Evolutionary conservation across 2,329 filamentous ascomycete species (phyloP).

Genomic region (Leptographium radiaticola): DNA sequence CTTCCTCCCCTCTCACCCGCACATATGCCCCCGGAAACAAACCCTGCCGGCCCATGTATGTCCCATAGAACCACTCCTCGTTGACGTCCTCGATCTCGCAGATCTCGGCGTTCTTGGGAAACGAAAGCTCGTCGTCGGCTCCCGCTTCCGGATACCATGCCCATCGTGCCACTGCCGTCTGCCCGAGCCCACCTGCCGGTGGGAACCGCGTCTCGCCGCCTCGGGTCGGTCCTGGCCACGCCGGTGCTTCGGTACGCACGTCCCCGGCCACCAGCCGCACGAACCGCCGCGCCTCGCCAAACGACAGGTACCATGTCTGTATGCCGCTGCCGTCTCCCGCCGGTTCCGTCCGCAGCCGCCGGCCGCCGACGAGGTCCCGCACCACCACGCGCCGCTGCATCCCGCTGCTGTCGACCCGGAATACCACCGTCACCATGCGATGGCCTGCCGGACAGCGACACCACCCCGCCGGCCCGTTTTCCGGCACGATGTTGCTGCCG

Average conservation of each 20-base stretch:
- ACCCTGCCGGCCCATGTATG: slow-evolving; percentile 68
- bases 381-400: slow-evolving; percentile 57
- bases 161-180: slow-evolving; percentile 54
- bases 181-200: slow-evolving; percentile 61
- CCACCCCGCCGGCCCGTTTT: slow-evolving; percentile 75
- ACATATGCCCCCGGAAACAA: slow-evolving; percentile 67
- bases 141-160: slow-evolving; percentile 59
- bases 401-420: slow-evolving; percentile 39
- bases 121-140: slow-evolving; percentile 63
- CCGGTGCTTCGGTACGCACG: slow-evolving; percentile 30
- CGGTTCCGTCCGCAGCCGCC: slow-evolving; percentile 48
- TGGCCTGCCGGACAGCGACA: slow-evolving; percentile 68
- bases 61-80: slow-evolving; percentile 79
- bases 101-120: slow-evolving; percentile 73
- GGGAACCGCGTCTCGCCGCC: slow-evolving; percentile 38
- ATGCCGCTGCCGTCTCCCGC: slow-evolving; percentile 16
- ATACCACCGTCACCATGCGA: slow-evolving; percentile 71
- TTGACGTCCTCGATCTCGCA: slow-evolving; percentile 77
- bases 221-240: slow-evolving; percentile 12
- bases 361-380: slow-evolving; percentile 65
- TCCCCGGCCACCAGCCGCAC: slow-evolving; percentile 38
- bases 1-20: neutral
- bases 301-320: slow-evolving; percentile 13
- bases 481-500: slow-evolving; percentile 50
- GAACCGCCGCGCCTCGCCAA: slow-evolving; percentile 22